Base-by-base conservation (phyloP, 78 protist genomes). In the Dictyostelium discoideum region DNA sequence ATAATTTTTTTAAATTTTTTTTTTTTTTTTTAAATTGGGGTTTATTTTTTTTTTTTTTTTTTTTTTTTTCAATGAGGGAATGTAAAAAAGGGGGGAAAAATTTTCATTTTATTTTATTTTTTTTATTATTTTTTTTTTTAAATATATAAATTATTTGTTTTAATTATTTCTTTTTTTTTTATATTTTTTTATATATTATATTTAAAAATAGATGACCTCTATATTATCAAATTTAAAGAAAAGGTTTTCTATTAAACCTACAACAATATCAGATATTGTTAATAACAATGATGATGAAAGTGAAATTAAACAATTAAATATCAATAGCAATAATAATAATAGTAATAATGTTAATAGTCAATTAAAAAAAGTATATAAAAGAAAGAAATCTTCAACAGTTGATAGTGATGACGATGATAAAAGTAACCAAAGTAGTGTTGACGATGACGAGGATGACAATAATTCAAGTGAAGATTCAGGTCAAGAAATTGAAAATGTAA, bases 201-300 rank as follows among this genome's bases (percentile, higher is more conserved):
- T 22, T 20, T 22, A 8, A 20, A 67, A 67, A 69, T 29, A 69
- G 22, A 69, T 69, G 77, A 69, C 77, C 24, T 69, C 77, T 11
- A 69, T 69, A n/a, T 69, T 69, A 69, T 69, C 77, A 69, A 69
- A 69, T 69, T 26, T 69, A 69, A 69, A 69, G 77, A 69, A 69
- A 69, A 69, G 77, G 18, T 69, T 69, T 69, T 69, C 77, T 11
- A 69, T 69, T 24, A 69, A 69, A 69, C 77, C 77, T 0, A 69
- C 77, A 10, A 10, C 77, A 69, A 1, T 32, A 32, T 8, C 77
- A 69, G 39, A 69, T 69, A 69, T 69, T 60, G 69, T 60, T 20
- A 60, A 69, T 14, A 69, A 69, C 39, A 69, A 24, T 69, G 77
- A 65, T n/a, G 73, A 67, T 24, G 76, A 67, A 67, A 24, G 32